Base-by-base conservation (phyloP, 106 monocot genomes). In the Xerophyta viscosa region DNA sequence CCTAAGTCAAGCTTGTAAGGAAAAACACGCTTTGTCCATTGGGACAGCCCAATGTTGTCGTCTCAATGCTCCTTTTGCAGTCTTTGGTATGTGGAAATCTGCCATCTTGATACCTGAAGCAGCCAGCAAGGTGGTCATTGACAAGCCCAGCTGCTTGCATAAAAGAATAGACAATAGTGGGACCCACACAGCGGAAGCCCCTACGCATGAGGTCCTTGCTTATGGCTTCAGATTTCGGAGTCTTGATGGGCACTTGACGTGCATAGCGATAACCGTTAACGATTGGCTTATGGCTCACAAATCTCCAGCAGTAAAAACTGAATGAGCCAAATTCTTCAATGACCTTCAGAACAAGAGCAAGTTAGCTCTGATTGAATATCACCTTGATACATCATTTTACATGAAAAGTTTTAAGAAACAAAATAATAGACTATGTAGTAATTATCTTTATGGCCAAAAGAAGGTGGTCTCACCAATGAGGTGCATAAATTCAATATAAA, bases 121-220 rank as follows among this genome's bases (percentile, higher is more conserved):
- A 89, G 54, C 52, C 52, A 0, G 36, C 57, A 1, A 89, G 79
- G 41, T 83, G 88, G 64, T 79, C 79, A 28, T 83, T 88, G 15
- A 67, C 67, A 0, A 80, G 55, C 15, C 83, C 72, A 8, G 70
- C 56, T n/a, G 72, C 70, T 46, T 83, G 80, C 83, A 84, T 80
- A 58, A 83, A 84, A 5, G 80, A 74, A 28, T 80, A 80, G 13
- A 80, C 47, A 2, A 80, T 45, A 0, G 72, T 79, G 3, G 88
- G 76, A 2, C 78, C 79, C 22, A 88, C 73, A 20, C 72, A 63
- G 0, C 54, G 75, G 57, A 83, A 83, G 20, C 3, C 89, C 56
- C 80, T 72, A 24, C 50, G 37, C 48, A 83, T 67, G 39, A 89
- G 8, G 50, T 84, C 80, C 71, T 74, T 89, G 65, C 89, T 89